These are phyloP conservation scores for Fusarium sp. DNA, from an alignment of 2,329 filamentous ascomycete species.

Conservation along the genomic window DNA sequence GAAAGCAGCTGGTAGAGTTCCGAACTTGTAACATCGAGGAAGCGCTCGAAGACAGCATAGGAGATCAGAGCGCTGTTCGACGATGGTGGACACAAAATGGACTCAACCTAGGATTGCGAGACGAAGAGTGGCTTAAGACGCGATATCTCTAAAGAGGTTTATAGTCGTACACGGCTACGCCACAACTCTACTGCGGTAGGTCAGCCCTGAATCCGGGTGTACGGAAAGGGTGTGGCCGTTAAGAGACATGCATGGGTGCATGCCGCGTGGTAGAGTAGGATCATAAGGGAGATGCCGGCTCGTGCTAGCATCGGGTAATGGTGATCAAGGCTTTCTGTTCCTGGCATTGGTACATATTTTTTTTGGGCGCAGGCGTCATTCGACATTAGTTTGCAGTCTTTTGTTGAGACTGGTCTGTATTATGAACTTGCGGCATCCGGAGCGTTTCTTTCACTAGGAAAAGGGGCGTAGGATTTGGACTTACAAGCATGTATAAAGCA, in stretches of 20 bases:
- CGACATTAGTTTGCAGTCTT: constrained; percentile 21
- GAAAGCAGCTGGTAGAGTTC: constrained; percentile 81
- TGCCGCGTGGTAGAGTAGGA: constrained; percentile 23
- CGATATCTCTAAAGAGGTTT: constrained; percentile 68
- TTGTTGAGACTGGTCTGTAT: constrained; percentile 28
- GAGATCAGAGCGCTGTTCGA: constrained; percentile 77
- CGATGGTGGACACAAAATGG: constrained; percentile 91
- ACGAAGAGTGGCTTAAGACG: constrained; percentile 89
- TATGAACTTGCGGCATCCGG: constrained; percentile 14
- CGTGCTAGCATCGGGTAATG: constrained; percentile 28
- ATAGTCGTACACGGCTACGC: neutral
- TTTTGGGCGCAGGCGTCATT: constrained; percentile 34
- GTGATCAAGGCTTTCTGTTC: constrained; percentile 29
- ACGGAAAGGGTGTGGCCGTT: constrained; percentile 14
- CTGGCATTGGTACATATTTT: constrained; percentile 29
- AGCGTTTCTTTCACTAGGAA: constrained; percentile 17
- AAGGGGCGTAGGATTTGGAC: constrained; percentile 1
- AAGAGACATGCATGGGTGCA: constrained; percentile 6
- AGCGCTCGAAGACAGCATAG: constrained; percentile 87
- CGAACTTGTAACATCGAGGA: constrained; percentile 97
- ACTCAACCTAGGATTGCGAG: constrained; percentile 81
- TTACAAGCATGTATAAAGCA: neutral
- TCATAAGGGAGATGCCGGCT: constrained; percentile 16
- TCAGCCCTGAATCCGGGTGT: constrained; percentile 21
- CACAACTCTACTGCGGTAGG: neutral